A percentile compares a stretch with the other conserved stretches of the same genome.
Evolutionary conservation across 306 rosid genomes (phyloP).

Genomic region (Cucumis melo): DNA sequence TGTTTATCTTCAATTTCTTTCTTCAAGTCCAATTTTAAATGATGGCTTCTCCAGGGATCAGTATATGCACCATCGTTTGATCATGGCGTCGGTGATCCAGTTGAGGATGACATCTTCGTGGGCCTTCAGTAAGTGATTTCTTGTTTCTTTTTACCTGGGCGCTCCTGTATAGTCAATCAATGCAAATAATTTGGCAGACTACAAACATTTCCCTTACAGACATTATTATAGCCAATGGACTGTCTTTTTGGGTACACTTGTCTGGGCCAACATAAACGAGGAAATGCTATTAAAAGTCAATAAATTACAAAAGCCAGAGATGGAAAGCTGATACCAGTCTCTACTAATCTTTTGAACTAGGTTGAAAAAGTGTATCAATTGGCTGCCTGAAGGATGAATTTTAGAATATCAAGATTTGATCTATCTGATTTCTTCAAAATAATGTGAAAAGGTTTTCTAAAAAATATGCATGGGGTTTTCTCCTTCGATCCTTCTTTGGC

Average conservation of each 20-base stretch:
- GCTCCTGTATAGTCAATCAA: not conserved
- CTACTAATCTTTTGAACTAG: not conserved
- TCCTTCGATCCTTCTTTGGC: not conserved
- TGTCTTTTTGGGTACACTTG: not conserved
- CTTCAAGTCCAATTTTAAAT: constrained; percentile 20
- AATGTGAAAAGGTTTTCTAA: not conserved
- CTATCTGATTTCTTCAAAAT: constrained; percentile 3
- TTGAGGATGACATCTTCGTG: constrained; percentile 72
- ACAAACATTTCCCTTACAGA: not conserved
- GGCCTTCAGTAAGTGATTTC: constrained; percentile 55
- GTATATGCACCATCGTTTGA: constrained; percentile 86
- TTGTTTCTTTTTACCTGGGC: not conserved
- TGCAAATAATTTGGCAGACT: not conserved
- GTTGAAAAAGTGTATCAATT: not conserved
- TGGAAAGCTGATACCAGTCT: not conserved
- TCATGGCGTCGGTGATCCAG: constrained; percentile 89
- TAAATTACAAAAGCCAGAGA: not conserved
- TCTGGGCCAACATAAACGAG: not conserved
- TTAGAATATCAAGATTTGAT: not conserved
- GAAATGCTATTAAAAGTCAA: not conserved
- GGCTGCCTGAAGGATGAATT: not conserved
- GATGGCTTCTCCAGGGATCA: constrained; percentile 57
- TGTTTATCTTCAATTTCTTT: not conserved
- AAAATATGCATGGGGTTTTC: not conserved
- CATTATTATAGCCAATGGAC: not conserved